Conservation (phyloP, 1,284 basidiomycete species). For the Neotropicomus parvogracilis region DNA sequence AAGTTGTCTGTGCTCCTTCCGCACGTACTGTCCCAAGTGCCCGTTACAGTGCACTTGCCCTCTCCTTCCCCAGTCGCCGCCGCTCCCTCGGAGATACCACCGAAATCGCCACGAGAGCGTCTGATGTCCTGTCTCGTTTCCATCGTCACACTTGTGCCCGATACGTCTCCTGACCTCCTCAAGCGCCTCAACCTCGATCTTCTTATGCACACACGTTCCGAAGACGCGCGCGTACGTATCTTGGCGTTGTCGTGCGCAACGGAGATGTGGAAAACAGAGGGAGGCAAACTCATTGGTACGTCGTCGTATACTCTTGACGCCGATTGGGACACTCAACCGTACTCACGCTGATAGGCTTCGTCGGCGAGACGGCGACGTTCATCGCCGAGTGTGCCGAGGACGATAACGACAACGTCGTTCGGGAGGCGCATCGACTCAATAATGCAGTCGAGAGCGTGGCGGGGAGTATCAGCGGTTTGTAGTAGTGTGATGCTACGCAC, state of each 20-base stretch:
- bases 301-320: constrained; percentile 5
- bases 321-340: neutral
- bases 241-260: constrained; percentile 70
- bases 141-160: constrained; percentile 19
- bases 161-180: constrained; percentile 44
- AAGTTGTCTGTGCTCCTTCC: constrained; percentile 50
- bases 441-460: constrained; percentile 65
- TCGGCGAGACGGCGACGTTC: constrained; percentile 77
- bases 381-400: constrained; percentile 80
- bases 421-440: constrained; percentile 61
- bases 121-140: constrained; percentile 23
- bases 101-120: constrained; percentile 8
- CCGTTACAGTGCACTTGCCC: constrained; percentile 13
- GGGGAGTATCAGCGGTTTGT: constrained; percentile 59
- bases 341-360: constrained; percentile 48
- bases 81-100: constrained; percentile 1
- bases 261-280: constrained; percentile 77
- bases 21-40: constrained; percentile 26
- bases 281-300: constrained; percentile 66
- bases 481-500: neutral
- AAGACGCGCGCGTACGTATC: constrained; percentile 63
- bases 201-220: constrained; percentile 85
- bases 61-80: neutral
- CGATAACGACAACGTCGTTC: constrained; percentile 73
- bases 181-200: constrained; percentile 81